These are phyloP conservation scores for Akanthomyces uredinophilus DNA, from an alignment of 2,329 filamentous ascomycete genomes.

Conservation along the genomic window DNA sequence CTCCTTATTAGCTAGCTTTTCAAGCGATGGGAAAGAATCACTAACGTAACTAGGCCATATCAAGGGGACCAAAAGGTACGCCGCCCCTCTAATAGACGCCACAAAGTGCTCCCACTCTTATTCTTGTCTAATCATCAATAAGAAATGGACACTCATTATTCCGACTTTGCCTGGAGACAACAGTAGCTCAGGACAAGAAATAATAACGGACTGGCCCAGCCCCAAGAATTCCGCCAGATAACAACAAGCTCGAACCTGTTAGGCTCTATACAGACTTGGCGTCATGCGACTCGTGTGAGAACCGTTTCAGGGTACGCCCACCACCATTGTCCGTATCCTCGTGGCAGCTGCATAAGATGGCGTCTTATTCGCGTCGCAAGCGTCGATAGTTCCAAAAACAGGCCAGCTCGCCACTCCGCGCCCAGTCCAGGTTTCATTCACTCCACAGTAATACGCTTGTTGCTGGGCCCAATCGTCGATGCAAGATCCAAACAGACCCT, in stretches of 20 bases:
- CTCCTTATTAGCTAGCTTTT: no score
- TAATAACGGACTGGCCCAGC: background rate
- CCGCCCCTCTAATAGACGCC: no score
- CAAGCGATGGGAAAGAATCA: no score
- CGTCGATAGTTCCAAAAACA: slow-evolving; percentile 3
- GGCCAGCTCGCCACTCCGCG: background rate
- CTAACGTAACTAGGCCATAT: no score
- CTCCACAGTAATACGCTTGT: background rate
- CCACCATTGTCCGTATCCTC: background rate
- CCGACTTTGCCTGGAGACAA: background rate
- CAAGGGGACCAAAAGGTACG: no score
- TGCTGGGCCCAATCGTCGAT: background rate
- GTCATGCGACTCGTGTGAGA: background rate
- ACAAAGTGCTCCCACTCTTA: no score
- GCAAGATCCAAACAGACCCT: background rate
- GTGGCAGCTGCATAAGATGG: slow-evolving; percentile 4
- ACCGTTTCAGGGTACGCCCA: slow-evolving; percentile 5
- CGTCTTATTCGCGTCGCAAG: background rate
- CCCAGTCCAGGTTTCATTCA: background rate
- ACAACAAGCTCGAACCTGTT: background rate
- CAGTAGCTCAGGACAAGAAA: background rate
- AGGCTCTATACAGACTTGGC: background rate
- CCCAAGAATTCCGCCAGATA: background rate
- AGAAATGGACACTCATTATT: no score
- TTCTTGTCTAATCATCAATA: no score